Evolutionary conservation across 768 basidiomycete genomes (phyloP).

Genomic region (Termitomyces eurrhizus): DNA sequence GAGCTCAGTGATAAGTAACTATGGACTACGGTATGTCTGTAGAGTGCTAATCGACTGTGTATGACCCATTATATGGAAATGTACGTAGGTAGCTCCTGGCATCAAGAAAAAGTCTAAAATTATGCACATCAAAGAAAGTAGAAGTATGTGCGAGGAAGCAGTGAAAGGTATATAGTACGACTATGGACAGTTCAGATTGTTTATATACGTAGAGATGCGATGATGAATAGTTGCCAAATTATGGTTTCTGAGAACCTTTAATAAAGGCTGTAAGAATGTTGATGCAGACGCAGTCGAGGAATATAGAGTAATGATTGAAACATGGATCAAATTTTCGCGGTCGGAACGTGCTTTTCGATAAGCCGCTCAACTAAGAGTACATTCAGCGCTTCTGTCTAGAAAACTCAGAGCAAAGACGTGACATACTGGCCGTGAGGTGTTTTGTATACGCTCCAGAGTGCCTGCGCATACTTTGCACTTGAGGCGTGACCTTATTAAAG

Average conservation of each 20-base stretch:
- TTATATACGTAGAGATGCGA: conserved; percentile 17
- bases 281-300: conserved; percentile 11
- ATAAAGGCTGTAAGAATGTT: conserved; percentile 14
- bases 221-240: not conserved
- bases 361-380: conserved; percentile 59
- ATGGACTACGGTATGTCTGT: conserved; percentile 6
- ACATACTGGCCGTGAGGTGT: conserved; percentile 77
- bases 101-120: not conserved
- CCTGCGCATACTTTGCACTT: conserved; percentile 67
- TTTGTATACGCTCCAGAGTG: conserved; percentile 74
- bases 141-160: conserved; percentile 16
- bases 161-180: conserved; percentile 21
- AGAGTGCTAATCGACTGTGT: not conserved
- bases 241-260: not conserved
- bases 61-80: conserved; percentile 5
- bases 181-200: conserved; percentile 21
- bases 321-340: conserved; percentile 16
- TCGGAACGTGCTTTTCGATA: conserved; percentile 46
- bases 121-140: conserved; percentile 16
- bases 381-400: conserved; percentile 9
- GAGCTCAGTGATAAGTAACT: not conserved
- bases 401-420: not conserved
- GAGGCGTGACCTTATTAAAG: conserved; percentile 57
- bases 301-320: not conserved
- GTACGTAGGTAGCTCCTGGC: conserved; percentile 10